Percentiles rank a stretch among this genome's conserved stretches.
phyloP scores from a whole-genome alignment of 257 asterid genomes.

The Jasminum sambac region DNA sequence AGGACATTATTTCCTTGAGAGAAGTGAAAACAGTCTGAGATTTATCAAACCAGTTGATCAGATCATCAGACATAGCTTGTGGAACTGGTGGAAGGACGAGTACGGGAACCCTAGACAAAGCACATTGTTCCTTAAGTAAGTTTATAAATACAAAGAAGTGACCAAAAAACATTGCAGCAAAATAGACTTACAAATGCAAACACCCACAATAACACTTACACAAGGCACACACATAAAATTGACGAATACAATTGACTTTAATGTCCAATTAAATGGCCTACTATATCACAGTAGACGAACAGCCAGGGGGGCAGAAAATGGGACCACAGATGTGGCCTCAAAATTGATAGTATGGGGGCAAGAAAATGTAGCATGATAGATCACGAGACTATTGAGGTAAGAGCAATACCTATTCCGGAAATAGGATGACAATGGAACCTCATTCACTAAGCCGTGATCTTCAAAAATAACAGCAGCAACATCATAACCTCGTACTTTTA shows the following conservation, averaged over 20 bases:
- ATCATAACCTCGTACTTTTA: constrained; percentile 90
- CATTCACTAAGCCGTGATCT: constrained; percentile 84
- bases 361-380: no score
- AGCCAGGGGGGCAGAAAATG: no score
- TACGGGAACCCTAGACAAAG: constrained; percentile 72
- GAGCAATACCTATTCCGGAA: constrained; percentile 59
- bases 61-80: constrained; percentile 69
- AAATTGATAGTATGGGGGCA: no score
- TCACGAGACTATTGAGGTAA: background rate
- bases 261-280: no score
- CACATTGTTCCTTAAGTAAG: background rate
- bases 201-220: constrained; percentile 1
- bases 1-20: constrained; percentile 76
- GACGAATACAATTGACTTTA: background rate
- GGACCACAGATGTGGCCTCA: no score
- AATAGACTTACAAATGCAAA: background rate
- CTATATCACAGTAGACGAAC: no score
- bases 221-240: background rate
- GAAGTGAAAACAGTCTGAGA: constrained; percentile 62
- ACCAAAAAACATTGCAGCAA: background rate
- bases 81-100: constrained; percentile 87
- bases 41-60: constrained; percentile 75
- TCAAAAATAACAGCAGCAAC: constrained; percentile 83
- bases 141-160: background rate
- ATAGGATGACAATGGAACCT: constrained; percentile 71